Percentiles rank a stretch among this genome's conserved stretches.
Conservation (phyloP, 164 flowering plant genomes). For the Buxus sempervirens region DNA sequence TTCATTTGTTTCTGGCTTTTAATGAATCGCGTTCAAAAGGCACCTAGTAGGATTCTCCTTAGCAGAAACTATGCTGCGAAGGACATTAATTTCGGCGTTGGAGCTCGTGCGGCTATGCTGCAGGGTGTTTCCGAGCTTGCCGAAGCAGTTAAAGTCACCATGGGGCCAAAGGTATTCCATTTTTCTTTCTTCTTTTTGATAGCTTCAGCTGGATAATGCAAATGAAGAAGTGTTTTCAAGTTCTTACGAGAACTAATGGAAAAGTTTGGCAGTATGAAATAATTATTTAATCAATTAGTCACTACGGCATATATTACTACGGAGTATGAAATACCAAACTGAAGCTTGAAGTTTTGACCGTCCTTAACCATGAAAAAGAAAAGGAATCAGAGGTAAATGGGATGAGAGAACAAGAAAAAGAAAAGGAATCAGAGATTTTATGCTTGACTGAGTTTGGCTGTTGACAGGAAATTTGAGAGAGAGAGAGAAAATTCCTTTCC, state of each 20-base stretch:
- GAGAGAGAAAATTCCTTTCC: no score
- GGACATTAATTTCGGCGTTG: constrained; percentile 63
- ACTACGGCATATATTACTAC: not conserved
- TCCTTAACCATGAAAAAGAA: no score
- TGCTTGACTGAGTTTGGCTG: no score
- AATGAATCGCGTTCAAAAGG: constrained; percentile 26
- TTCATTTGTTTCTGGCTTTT: not conserved
- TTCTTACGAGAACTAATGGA: not conserved
- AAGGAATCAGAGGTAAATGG: no score
- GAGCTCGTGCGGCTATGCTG: constrained; percentile 75
- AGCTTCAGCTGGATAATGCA: not conserved
- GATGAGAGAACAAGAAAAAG: no score
- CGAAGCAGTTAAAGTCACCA: constrained; percentile 81
- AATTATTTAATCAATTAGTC: no score
- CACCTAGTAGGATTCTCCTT: constrained; percentile 29
- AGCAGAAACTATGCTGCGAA: constrained; percentile 68
- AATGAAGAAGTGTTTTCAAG: not conserved
- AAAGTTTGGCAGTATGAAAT: not conserved
- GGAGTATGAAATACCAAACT: not conserved
- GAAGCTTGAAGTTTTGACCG: not conserved
- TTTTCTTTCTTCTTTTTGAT: constrained; percentile 6
- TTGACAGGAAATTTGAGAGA: no score
- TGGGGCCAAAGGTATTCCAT: constrained; percentile 77
- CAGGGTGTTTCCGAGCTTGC: constrained; percentile 87
- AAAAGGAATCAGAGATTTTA: no score